Evolutionary conservation across 495 filamentous ascomycete species (phyloP).

Genomic region (Astrocystis sublimbata): DNA sequence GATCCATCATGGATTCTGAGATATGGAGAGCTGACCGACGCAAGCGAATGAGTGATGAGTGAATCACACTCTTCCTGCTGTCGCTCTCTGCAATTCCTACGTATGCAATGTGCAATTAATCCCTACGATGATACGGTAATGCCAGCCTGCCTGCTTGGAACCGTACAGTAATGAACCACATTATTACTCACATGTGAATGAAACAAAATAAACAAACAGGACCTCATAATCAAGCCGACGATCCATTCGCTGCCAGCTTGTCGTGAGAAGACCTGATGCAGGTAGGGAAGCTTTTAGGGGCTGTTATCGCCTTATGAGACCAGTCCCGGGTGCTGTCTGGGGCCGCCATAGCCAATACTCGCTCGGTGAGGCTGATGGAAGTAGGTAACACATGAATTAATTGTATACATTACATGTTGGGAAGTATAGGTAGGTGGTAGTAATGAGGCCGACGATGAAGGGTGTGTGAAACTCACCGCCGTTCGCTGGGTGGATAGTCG

Average conservation of each 20-base stretch:
- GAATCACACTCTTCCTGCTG: neutral
- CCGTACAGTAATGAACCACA: neutral
- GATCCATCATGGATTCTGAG: no score
- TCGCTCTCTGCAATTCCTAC: neutral
- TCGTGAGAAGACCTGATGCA: neutral
- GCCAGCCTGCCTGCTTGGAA: neutral
- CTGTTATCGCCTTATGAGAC: neutral
- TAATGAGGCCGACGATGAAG: no score
- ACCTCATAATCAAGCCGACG: neutral
- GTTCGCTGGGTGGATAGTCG: neutral
- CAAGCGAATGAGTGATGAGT: no score
- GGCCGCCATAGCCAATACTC: neutral
- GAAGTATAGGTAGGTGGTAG: no score
- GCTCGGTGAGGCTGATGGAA: slow-evolving; percentile 1
- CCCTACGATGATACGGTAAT: neutral
- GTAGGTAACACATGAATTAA: neutral
- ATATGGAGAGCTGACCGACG: neutral
- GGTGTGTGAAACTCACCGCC: slow-evolving; percentile 20
- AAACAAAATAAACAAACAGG: neutral
- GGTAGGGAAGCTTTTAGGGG: no score
- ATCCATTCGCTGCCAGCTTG: neutral
- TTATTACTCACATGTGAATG: neutral
- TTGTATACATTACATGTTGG: no score
- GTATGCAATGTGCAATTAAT: no score
- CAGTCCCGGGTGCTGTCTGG: neutral